Evolutionary conservation across 192 early-diverging fungal species (phyloP).

Genomic region (Umbelopsis sp.): DNA sequence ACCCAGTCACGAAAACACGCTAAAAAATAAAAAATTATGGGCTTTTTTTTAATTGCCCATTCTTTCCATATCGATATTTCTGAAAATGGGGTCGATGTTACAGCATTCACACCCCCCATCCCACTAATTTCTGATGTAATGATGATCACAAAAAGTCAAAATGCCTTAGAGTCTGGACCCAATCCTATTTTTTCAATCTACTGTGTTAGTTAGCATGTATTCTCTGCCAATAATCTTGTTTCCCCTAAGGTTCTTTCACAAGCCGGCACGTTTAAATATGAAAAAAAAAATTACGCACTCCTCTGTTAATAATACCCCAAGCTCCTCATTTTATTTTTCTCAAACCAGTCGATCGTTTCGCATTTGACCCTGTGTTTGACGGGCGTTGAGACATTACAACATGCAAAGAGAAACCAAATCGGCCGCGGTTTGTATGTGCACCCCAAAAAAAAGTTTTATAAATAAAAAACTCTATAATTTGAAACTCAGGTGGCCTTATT

Average conservation of each 20-base stretch:
- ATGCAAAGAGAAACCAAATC: neutral
- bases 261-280: no score
- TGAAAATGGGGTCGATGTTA: no score
- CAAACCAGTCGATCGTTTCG: no score
- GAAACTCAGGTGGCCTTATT: neutral
- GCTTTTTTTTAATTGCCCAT: neutral
- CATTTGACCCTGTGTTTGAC: no score
- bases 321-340: no score
- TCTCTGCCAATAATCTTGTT: no score
- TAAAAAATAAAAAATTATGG: neutral
- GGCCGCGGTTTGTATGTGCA: neutral
- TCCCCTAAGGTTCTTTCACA: no score
- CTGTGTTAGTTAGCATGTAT: no score
- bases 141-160: conserved; percentile 23
- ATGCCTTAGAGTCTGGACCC: conserved; percentile 15
- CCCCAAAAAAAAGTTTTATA: conserved; percentile 6
- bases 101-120: neutral
- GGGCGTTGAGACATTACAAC: no score
- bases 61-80: no score
- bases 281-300: no score
- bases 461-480: neutral
- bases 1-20: conserved; percentile 1
- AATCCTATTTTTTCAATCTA: neutral
- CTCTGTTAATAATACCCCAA: no score
- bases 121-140: conserved; percentile 1